A percentile compares a stretch with the other conserved stretches of the same genome.
Evolutionary conservation across 148 eudicot species (phyloP).

Genomic region (Arbutus unedo): DNA sequence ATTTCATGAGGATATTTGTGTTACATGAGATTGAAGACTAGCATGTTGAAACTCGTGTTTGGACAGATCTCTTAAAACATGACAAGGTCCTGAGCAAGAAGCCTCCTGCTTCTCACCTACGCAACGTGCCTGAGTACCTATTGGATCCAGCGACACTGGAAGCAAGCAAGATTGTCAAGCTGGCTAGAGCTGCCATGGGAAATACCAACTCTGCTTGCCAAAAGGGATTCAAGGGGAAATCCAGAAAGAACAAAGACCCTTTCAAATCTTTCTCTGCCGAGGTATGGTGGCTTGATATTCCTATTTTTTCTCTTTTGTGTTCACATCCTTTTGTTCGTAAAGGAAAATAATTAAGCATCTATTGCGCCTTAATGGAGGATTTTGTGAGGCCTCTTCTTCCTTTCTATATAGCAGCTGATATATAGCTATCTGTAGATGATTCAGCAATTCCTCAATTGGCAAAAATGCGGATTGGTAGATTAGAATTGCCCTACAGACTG

Average conservation of each 20-base stretch:
- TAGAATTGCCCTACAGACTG: background rate
- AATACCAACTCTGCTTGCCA: constrained; percentile 35
- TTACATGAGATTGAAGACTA: background rate
- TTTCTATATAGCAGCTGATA: background rate
- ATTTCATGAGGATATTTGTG: background rate
- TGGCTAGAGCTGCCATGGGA: constrained; percentile 85
- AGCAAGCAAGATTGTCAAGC: constrained; percentile 86
- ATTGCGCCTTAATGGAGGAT: background rate
- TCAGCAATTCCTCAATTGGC: background rate
- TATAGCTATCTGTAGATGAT: background rate
- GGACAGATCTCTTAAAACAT: constrained; percentile 79
- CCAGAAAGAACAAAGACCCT: constrained; percentile 58
- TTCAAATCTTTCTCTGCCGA: constrained; percentile 76
- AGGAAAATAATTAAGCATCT: background rate
- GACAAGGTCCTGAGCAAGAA: constrained; percentile 91
- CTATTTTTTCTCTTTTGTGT: background rate
- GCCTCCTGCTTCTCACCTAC: constrained; percentile 71
- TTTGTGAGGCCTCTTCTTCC: constrained; percentile 1
- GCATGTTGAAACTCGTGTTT: constrained; percentile 17
- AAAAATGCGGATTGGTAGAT: background rate
- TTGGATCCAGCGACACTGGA: constrained; percentile 81
- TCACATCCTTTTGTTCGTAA: background rate
- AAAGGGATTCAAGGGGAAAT: constrained; percentile 51
- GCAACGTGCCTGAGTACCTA: constrained; percentile 78
- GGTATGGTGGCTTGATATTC: constrained; percentile 36